These are phyloP conservation scores for Xanthoconium separans DNA, from an alignment of 1,284 basidiomycete species.

Conservation along the genomic window DNA sequence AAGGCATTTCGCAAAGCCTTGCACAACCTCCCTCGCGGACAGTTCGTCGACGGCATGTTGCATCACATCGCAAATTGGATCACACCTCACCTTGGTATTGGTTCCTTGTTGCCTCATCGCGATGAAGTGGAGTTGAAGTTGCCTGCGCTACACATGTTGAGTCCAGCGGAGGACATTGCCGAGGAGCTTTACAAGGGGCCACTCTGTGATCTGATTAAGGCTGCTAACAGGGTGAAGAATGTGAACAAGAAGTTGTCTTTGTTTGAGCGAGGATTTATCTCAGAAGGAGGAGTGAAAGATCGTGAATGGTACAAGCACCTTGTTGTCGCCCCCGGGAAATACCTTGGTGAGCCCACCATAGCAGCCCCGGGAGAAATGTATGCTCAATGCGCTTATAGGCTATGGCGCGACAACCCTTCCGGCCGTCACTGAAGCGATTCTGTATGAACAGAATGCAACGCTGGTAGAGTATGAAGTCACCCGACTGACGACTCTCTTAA, in stretches of 20 bases:
- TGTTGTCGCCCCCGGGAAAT: conserved; percentile 87
- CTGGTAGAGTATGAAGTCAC: conserved; percentile 65
- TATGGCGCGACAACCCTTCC: conserved; percentile 90
- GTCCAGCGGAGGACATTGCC: neutral
- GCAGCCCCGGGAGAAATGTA: neutral
- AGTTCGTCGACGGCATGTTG: neutral
- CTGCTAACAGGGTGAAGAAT: conserved; percentile 58
- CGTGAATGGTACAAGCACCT: conserved; percentile 87
- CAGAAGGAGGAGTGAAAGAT: conserved; percentile 73
- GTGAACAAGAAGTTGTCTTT: conserved; percentile 71
- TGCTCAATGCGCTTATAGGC: conserved; percentile 39
- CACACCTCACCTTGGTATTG: conserved; percentile 29
- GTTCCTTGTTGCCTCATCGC: conserved; percentile 7
- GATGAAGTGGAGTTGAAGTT: conserved; percentile 17
- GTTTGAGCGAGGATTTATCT: conserved; percentile 88
- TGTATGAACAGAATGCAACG: conserved; percentile 62
- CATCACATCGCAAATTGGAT: conserved; percentile 23
- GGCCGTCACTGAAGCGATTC: conserved; percentile 78
- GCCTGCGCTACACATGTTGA: neutral
- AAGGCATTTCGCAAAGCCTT: conserved; percentile 37
- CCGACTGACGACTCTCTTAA: conserved; percentile 58
- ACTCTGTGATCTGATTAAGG: conserved; percentile 49
- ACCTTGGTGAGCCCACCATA: conserved; percentile 63
- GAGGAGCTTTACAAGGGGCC: conserved; percentile 6
- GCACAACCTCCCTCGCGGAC: conserved; percentile 18